These are phyloP conservation scores for Umbelopsis sp. DNA, from an alignment of 192 early-diverging fungal species.

Conservation along the genomic window DNA sequence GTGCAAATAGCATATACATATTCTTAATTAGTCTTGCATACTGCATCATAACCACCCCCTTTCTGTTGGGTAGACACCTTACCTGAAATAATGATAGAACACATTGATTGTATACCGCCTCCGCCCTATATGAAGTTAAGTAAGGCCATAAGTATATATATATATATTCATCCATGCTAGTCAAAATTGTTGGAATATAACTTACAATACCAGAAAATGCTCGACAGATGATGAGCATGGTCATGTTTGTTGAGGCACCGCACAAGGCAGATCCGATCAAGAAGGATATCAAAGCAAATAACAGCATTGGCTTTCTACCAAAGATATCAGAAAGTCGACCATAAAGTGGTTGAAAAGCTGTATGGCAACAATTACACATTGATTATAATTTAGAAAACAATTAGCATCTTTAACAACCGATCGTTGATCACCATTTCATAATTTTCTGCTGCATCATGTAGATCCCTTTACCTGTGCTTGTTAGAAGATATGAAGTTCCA, in stretches of 20 bases:
- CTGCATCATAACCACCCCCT: no score
- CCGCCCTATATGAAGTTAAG: neutral
- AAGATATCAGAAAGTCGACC: constrained; percentile 79
- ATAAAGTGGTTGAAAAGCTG: constrained; percentile 69
- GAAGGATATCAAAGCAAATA: constrained; percentile 67
- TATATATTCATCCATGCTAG: no score
- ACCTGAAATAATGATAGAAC: constrained; percentile 15
- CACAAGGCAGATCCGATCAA: constrained; percentile 71
- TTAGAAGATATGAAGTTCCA: constrained; percentile 68
- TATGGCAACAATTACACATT: no score
- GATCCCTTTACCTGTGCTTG: constrained; percentile 52
- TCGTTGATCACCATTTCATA: neutral
- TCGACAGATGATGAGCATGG: constrained; percentile 68
- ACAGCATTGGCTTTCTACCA: constrained; percentile 67
- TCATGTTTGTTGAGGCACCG: constrained; percentile 53
- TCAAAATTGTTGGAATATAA: neutral
- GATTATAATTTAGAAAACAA: no score
- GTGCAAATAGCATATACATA: no score
- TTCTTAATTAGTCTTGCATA: no score
- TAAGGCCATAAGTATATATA: no score
- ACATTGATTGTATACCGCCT: constrained; percentile 13
- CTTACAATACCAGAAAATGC: constrained; percentile 75
- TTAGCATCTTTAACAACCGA: no score
- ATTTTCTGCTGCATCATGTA: neutral
- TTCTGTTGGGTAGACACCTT: neutral